Evolutionary conservation across 805 yeast genomes (phyloP).

Genomic region (Cyberlindnera japonica): DNA sequence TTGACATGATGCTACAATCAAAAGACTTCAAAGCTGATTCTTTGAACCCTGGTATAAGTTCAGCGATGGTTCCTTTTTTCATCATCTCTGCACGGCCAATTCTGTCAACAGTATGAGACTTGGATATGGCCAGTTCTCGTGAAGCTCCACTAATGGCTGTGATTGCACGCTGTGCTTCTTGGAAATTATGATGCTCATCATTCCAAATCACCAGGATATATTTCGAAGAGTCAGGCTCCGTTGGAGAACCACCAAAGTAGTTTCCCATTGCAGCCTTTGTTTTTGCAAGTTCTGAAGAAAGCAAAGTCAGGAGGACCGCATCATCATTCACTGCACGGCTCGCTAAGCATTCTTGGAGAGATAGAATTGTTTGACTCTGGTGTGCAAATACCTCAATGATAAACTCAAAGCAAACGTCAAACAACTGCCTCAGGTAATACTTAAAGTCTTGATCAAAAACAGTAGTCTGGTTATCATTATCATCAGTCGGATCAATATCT

Average conservation of each 20-base stretch:
- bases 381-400: slow-evolving; percentile 40
- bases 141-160: slow-evolving; percentile 30
- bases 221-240: slow-evolving; percentile 16
- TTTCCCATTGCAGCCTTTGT: slow-evolving; percentile 6
- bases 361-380: slow-evolving; percentile 37
- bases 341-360: no score
- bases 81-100: slow-evolving; percentile 52
- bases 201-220: slow-evolving; percentile 67
- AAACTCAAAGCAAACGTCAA: slow-evolving; percentile 38
- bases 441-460: slow-evolving; percentile 10
- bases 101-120: slow-evolving; percentile 44
- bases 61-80: not conserved
- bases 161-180: slow-evolving; percentile 50
- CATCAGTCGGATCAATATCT: slow-evolving; percentile 34
- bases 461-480: slow-evolving; percentile 24
- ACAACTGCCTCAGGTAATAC: slow-evolving; percentile 23
- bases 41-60: slow-evolving; percentile 2
- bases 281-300: no score
- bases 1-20: slow-evolving; percentile 40
- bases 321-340: no score
- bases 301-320: no score
- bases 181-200: slow-evolving; percentile 67
- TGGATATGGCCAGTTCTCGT: slow-evolving; percentile 29
- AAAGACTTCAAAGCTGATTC: slow-evolving; percentile 2
- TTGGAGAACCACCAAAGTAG: slow-evolving; percentile 1